phyloP scores from a whole-genome alignment of 1,284 basidiomycete species.

The Phaffia rhodozyma region DNA sequence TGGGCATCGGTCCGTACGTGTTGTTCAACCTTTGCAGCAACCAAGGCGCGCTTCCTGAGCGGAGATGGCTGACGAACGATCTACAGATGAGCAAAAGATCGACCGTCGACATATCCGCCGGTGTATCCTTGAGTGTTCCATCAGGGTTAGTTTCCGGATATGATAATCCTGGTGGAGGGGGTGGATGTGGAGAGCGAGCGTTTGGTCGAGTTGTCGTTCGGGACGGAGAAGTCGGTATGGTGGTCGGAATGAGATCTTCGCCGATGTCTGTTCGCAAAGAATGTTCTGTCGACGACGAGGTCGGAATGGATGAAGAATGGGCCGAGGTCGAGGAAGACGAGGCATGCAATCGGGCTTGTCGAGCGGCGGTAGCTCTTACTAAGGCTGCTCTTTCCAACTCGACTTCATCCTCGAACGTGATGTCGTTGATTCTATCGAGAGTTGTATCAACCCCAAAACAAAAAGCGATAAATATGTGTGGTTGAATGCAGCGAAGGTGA shows the following conservation, averaged over 20 bases:
- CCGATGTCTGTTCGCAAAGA: too few relatives aligned
- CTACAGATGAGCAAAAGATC: slow-evolving; percentile 65
- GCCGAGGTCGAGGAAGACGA: slow-evolving; percentile 5
- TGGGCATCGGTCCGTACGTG: slow-evolving; percentile 56
- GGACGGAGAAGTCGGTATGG: too few relatives aligned
- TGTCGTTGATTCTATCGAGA: slow-evolving; percentile 43
- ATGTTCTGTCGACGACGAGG: neutral
- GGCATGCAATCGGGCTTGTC: neutral
- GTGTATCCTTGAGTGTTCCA: too few relatives aligned
- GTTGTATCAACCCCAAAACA: too few relatives aligned
- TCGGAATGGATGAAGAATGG: slow-evolving; percentile 8
- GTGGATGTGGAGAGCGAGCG: too few relatives aligned
- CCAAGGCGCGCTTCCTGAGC: slow-evolving; percentile 78
- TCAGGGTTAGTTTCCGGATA: too few relatives aligned
- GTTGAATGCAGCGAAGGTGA: neutral
- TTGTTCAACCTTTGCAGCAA: slow-evolving; percentile 71
- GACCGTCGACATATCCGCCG: slow-evolving; percentile 43
- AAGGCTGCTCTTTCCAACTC: slow-evolving; percentile 32
- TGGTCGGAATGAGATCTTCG: too few relatives aligned
- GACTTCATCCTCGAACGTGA: slow-evolving; percentile 41
- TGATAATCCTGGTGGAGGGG: too few relatives aligned
- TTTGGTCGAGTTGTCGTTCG: too few relatives aligned
- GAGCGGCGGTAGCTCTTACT: slow-evolving; percentile 36
- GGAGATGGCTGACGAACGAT: slow-evolving; percentile 63
- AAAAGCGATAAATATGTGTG: too few relatives aligned